Percentiles rank a stretch among this genome's conserved stretches.
Conservation (phyloP, 1,284 basidiomycete genomes). For the Ceratobasidium sp. region DNA sequence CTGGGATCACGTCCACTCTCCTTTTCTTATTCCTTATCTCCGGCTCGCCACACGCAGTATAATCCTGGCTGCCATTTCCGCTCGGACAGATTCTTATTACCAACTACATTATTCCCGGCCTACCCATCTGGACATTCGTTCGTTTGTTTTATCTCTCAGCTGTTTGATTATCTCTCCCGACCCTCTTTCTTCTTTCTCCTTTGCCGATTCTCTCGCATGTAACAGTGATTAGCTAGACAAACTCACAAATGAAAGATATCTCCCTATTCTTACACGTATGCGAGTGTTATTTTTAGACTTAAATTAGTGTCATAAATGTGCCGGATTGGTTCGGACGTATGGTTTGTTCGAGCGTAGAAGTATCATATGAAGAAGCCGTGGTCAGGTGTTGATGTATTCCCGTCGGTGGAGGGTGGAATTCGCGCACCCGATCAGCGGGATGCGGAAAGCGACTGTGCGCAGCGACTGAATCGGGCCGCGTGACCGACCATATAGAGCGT, state of each 20-base stretch:
- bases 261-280: not conserved
- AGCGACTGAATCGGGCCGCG: constrained; percentile 1
- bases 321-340: too few species aligned
- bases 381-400: constrained; percentile 14
- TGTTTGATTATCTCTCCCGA: constrained; percentile 1
- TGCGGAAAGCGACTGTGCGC: constrained; percentile 43
- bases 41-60: not conserved
- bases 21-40: not conserved
- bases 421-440: constrained; percentile 40
- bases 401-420: constrained; percentile 31
- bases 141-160: constrained; percentile 6
- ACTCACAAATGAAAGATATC: constrained; percentile 14
- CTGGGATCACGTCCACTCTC: not conserved
- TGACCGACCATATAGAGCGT: not conserved
- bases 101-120: constrained; percentile 7
- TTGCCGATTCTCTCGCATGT: not conserved
- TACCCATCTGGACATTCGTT: not conserved
- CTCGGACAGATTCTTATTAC: not conserved
- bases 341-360: too few species aligned
- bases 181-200: constrained; percentile 6
- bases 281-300: not conserved
- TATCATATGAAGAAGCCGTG: not conserved
- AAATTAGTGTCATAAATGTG: not conserved
- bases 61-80: not conserved
- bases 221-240: constrained; percentile 8